Evolutionary conservation across 176 grass and related monocot genomes (phyloP).

Genomic region (Phoenix dactylifera): DNA sequence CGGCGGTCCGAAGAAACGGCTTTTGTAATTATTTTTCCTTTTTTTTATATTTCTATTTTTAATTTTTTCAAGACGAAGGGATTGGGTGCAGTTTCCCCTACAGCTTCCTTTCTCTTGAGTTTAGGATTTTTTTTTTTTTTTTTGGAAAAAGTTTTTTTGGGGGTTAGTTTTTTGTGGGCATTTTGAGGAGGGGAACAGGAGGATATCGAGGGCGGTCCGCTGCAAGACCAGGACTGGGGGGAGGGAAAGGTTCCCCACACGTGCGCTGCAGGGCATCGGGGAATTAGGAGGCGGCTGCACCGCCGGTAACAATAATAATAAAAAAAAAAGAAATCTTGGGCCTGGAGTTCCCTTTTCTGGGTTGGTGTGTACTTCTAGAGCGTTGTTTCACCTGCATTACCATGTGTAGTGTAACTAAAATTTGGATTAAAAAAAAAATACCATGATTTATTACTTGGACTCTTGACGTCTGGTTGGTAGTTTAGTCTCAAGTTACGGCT

Average conservation of each 20-base stretch:
- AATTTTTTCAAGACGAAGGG: background rate
- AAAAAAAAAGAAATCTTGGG: background rate
- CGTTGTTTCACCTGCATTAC: too few species aligned
- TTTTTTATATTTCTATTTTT: background rate
- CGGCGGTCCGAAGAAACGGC: too few species aligned
- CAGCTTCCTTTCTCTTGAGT: slow-evolving; percentile 1
- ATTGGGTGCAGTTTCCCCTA: slow-evolving; percentile 23
- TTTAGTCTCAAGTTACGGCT: too few species aligned
- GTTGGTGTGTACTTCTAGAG: background rate
- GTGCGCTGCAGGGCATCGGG: background rate
- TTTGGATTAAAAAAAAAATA: too few species aligned
- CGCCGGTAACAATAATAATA: background rate
- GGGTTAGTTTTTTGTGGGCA: background rate
- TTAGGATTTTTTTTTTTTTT: background rate
- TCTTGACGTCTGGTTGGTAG: too few species aligned
- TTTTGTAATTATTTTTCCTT: too few species aligned
- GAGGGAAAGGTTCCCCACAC: background rate
- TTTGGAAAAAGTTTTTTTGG: too few species aligned
- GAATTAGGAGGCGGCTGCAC: background rate
- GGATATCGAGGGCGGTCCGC: background rate
- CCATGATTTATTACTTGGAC: too few species aligned
- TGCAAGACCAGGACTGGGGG: background rate
- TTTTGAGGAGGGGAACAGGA: background rate
- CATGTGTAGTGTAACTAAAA: too few species aligned
- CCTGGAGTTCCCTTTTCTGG: background rate